These are phyloP conservation scores for Paxillus involutus DNA, from an alignment of 768 basidiomycete species.

Conservation along the genomic window DNA sequence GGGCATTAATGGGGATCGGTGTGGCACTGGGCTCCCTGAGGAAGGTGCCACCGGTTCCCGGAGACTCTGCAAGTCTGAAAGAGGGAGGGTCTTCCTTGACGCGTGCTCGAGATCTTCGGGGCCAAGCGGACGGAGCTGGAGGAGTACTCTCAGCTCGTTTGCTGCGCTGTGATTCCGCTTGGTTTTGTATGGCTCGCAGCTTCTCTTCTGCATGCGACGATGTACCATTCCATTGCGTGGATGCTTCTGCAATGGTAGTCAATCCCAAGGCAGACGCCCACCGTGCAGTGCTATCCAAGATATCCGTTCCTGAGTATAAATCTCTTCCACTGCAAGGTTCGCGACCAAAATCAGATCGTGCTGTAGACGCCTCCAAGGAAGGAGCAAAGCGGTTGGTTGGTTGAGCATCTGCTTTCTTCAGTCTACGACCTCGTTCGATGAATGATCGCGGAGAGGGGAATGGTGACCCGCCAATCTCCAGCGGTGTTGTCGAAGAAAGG, in stretches of 20 bases:
- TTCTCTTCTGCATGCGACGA: slow-evolving; percentile 18
- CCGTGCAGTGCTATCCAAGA: slow-evolving; percentile 25
- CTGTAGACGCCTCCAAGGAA: slow-evolving; percentile 24
- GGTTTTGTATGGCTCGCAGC: slow-evolving; percentile 21
- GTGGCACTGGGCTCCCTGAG: slow-evolving; percentile 26
- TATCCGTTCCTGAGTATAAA: slow-evolving; percentile 19
- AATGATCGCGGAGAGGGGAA: slow-evolving; percentile 20
- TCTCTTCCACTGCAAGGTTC: slow-evolving; percentile 22
- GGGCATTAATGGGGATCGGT: slow-evolving; percentile 20
- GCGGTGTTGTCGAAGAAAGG: slow-evolving; percentile 18
- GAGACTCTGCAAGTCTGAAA: slow-evolving; percentile 5
- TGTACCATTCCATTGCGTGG: slow-evolving; percentile 10
- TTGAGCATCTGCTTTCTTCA: slow-evolving; percentile 15
- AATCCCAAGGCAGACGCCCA: slow-evolving; percentile 26
- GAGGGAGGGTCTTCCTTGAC: slow-evolving; percentile 10
- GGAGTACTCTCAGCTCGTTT: slow-evolving; percentile 33
- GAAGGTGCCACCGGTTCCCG: slow-evolving; percentile 15
- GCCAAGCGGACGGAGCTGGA: slow-evolving; percentile 25
- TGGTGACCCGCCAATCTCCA: slow-evolving; percentile 28
- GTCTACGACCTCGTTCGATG: slow-evolving; percentile 29
- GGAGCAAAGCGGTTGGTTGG: slow-evolving; percentile 15
- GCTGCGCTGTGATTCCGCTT: not conserved
- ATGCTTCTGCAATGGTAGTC: slow-evolving; percentile 22
- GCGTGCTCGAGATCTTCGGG: slow-evolving; percentile 9
- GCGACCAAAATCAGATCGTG: slow-evolving; percentile 20